Percentiles rank a stretch among this genome's conserved stretches.
These are phyloP conservation scores for Pseudonitzschia multistriata DNA, from an alignment of 108 stramenopile species.

Conservation along the genomic window DNA sequence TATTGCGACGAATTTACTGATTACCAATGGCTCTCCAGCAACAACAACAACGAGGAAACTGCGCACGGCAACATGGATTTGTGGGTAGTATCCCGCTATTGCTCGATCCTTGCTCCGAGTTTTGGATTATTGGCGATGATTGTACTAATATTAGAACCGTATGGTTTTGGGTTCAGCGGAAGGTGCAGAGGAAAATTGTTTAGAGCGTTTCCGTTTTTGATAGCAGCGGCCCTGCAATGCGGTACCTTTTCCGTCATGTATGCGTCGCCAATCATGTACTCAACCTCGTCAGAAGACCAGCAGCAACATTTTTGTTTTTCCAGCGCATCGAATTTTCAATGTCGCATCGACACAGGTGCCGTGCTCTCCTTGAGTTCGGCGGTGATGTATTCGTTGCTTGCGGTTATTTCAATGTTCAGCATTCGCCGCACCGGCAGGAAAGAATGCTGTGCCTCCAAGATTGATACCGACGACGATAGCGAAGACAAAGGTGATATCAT, in stretches of 20 bases:
- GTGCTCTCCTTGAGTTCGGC: neutral
- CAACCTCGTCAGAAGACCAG: neutral
- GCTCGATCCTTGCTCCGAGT: neutral
- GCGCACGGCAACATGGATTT: neutral
- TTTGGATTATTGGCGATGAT: neutral
- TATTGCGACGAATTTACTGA: neutral
- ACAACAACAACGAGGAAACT: neutral
- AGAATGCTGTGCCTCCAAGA: neutral
- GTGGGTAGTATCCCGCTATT: neutral
- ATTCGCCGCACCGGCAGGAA: neutral
- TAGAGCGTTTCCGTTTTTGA: neutral
- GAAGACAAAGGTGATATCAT: neutral
- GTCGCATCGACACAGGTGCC: neutral
- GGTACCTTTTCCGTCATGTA: neutral
- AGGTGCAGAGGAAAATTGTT: neutral
- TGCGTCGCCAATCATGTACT: neutral
- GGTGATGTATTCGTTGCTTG: neutral
- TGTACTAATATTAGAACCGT: too few species aligned
- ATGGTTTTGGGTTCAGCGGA: too few species aligned
- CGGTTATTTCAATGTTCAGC: neutral
- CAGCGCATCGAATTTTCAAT: neutral
- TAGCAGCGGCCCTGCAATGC: neutral
- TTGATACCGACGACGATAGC: conserved; percentile 5
- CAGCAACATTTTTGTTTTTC: neutral
- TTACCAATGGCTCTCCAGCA: neutral